Base-by-base conservation (phyloP, 306 rosid species). In the Myrica gale region DNA sequence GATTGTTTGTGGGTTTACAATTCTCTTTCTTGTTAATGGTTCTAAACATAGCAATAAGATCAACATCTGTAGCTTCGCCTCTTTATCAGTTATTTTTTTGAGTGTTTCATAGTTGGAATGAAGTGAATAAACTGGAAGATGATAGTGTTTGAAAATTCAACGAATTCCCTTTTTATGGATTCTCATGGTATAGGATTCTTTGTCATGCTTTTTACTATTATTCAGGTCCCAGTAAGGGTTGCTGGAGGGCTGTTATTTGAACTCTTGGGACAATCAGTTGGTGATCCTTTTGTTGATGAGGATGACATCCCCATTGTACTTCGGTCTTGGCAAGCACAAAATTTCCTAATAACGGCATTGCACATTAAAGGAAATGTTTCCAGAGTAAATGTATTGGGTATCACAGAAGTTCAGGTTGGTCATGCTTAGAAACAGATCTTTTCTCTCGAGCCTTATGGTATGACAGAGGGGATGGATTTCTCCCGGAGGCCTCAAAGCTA, bases 261-360 rank as follows among this genome's bases (percentile, higher is more conserved):
- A 87, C 93, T 96, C 26, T 82, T 96, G 87, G 99, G 99, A 78
- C 98, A 96, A 75, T 92, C 98, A 0, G 96, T 80, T 5, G 98
- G 99, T 62, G 90, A 89, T 92, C 99, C 99, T 61, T 81, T 78
- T 76, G 87, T 81, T 45, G 84, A 90, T 7, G 99, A 92, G 80
- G 97, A 95, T 81, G 98, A 95, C 73, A 86, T 95, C 85, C 99
- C 98, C 2, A 71, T 95, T 74, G 99, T 95, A 43, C 91, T 95
- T 68, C 86, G 98, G 72, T 92, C 98, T 7, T 95, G 99, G 98
- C 99, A 95, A 76, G 92, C 97, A 20, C 99, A 90, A 74, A 90
- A 90, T 58, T 95, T 95, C 81, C 84, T 92, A 62, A 84, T 95
- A 51, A 95, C 98, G 77, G 91, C 78, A 72, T 75, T 92, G 88